Evolutionary conservation across 306 rosid genomes (phyloP).

Genomic region (Datisca glomerata): DNA sequence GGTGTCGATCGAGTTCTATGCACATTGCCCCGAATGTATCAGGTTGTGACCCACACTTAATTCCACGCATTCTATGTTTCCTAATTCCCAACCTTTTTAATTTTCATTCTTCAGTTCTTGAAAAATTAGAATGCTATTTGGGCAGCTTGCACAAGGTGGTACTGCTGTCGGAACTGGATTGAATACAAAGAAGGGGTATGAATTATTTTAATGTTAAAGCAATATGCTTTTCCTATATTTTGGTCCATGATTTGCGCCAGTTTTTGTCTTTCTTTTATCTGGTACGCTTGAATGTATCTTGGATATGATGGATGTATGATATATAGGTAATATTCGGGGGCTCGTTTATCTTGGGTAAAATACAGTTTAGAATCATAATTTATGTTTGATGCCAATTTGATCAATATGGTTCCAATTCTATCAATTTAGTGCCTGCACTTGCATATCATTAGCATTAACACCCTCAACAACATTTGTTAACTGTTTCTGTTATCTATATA

Average conservation of each 20-base stretch:
- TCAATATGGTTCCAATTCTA: too few species aligned
- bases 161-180: conserved; percentile 99
- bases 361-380: background rate
- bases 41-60: conserved; percentile 34
- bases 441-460: too few species aligned
- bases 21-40: conserved; percentile 79
- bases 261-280: too few species aligned
- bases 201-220: conserved; percentile 12
- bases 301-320: too few species aligned
- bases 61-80: conserved; percentile 3
- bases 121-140: conserved; percentile 25
- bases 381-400: too few species aligned
- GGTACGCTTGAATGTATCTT: too few species aligned
- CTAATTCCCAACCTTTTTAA: conserved; percentile 1
- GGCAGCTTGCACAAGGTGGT: conserved; percentile 98
- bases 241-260: too few species aligned
- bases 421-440: too few species aligned
- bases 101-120: conserved; percentile 12
- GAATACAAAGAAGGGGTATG: conserved; percentile 96
- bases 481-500: too few species aligned
- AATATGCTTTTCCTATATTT: too few species aligned
- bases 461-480: too few species aligned
- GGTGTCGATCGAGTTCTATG: conserved; percentile 71
- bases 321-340: too few species aligned
- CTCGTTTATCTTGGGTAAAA: background rate